Evolutionary conservation across 2,329 filamentous ascomycete species (phyloP), one percentile per base, ranked within the genome.

Genomic region (Penicillium sp.): DNA sequence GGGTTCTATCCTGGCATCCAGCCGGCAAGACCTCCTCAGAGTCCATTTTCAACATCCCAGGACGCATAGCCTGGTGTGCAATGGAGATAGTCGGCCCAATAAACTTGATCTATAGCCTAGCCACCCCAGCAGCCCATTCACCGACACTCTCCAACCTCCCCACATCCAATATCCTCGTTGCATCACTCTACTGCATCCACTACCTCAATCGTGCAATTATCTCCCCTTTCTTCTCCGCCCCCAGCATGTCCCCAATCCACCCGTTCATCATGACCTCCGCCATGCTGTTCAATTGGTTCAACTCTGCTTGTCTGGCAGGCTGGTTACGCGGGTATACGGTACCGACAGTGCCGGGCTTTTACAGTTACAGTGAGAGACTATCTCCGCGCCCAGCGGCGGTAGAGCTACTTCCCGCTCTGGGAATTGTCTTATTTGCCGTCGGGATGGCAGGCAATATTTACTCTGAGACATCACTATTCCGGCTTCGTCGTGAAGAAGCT

Each of bases 221-320:
- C 54, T 87, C 84, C 48, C 92, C 93, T 2, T 74, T 95, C 50
- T 77, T 92, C 56, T 73, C 82, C 33, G 89, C 92, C 55, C 92
- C 92, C 0, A 90, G 85, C 75, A 96, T 99, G 87, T 89, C 90
- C 4, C 92, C 92, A 8, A 88, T 95, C 58, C 88, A 95, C 69
- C 65, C 80, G 2, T 46, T 82, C 25, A 79, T 96, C 56, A 86
- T 85, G 75, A 8, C 74, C 41, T 70, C 75, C 18, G 93, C 85
- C 4, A 55, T 86, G 33, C 33, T 64, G 18, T 97, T 95, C 75
- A 93, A 99, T 68, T 64, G 95, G 56, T 68, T 80, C 67, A 99
- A 97, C 68, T 89, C 83, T 0, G 80, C 83, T 27, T 86, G 81
- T 56, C 76, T 99, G 38, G 89, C 86, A 34, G 81, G 84, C 40